Conservation (phyloP, 768 basidiomycete species). For the Amanita muscaria region DNA sequence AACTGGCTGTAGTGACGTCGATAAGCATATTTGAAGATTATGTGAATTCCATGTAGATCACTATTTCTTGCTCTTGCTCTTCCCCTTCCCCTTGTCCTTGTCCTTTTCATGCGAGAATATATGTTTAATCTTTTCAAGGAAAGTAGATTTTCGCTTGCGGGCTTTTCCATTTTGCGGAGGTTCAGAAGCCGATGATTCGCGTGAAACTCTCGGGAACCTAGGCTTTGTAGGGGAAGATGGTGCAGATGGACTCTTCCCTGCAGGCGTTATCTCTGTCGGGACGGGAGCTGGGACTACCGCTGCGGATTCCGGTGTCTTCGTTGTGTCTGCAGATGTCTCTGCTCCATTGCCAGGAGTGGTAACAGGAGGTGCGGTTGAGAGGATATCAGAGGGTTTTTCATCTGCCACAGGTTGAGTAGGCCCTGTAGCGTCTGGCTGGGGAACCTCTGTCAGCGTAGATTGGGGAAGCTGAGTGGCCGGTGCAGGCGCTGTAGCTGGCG, state of each 20-base stretch:
- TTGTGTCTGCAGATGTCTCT: too few species aligned
- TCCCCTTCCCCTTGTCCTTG: too few species aligned
- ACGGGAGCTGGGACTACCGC: not conserved
- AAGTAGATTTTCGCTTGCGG: constrained; percentile 44
- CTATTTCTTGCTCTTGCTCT: constrained; percentile 24
- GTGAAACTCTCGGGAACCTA: constrained; percentile 2
- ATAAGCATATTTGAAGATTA: not conserved
- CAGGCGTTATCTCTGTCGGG: not conserved
- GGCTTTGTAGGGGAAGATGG: not conserved
- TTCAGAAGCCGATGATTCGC: not conserved
- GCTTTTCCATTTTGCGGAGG: constrained; percentile 11
- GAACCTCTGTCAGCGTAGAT: not conserved
- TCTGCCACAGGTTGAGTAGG: not conserved
- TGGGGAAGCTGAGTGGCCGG: too few species aligned
- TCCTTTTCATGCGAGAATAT: constrained; percentile 41
- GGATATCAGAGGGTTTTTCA: not conserved
- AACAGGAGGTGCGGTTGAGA: too few species aligned
- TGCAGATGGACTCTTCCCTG: not conserved
- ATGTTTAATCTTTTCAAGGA: constrained; percentile 45
- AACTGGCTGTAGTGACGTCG: not conserved
- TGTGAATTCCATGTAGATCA: not conserved
- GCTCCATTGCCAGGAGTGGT: too few species aligned
- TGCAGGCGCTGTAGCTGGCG: not conserved
- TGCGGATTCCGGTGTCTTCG: not conserved
- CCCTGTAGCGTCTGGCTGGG: not conserved